phyloP scores from a whole-genome alignment of 2,329 filamentous ascomycete species.

The Xylaria sp. region DNA sequence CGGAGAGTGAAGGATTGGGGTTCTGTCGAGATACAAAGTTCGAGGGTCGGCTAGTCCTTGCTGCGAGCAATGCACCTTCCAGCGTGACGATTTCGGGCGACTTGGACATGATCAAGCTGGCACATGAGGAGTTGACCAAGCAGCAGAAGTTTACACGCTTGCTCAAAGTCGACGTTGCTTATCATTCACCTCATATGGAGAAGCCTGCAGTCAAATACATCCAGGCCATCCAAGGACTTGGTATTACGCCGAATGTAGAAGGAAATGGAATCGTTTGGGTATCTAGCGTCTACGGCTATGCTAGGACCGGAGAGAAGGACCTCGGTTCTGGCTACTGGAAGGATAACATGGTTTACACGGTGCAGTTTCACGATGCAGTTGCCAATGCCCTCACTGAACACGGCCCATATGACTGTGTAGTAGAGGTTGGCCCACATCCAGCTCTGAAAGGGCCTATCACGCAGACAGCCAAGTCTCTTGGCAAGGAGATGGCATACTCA shows the following conservation, averaged over 20 bases:
- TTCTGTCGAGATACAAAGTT: constrained; percentile 30
- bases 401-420: constrained; percentile 31
- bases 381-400: constrained; percentile 25
- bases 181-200: constrained; percentile 54
- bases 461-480: constrained; percentile 27
- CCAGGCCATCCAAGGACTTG: constrained; percentile 33
- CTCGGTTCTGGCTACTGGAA: constrained; percentile 42
- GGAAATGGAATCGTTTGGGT: constrained; percentile 41
- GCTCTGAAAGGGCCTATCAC: constrained; percentile 33
- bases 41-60: constrained; percentile 29
- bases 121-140: constrained; percentile 20
- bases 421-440: constrained; percentile 38
- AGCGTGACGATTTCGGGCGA: constrained; percentile 37
- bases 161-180: constrained; percentile 49
- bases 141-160: constrained; percentile 38
- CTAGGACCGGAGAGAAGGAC: constrained; percentile 19
- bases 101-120: constrained; percentile 24
- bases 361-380: constrained; percentile 43
- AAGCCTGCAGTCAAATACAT: constrained; percentile 39
- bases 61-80: constrained; percentile 34
- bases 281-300: constrained; percentile 43
- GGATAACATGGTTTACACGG: constrained; percentile 45
- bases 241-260: constrained; percentile 29
- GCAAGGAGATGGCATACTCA: constrained; percentile 26
- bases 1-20: constrained; percentile 29